A percentile compares a stretch with the other conserved stretches of the same genome.
phyloP scores from a whole-genome alignment of 2,329 filamentous ascomycete species.

The Hypoxylon sp. region DNA sequence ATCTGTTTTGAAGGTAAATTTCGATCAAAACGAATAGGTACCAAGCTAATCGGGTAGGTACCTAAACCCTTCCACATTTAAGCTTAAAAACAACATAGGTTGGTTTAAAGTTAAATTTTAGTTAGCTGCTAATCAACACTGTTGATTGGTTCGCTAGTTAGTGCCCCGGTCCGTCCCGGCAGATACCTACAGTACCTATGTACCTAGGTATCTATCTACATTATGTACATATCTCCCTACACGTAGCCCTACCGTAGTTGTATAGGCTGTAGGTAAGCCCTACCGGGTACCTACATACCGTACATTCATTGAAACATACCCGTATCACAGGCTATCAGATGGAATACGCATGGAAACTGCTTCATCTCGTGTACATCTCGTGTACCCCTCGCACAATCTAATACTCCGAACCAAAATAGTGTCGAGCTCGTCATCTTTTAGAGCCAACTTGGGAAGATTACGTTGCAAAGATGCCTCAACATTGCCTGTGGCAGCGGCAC shows the following conservation, averaged over 20 bases:
- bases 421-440: background rate
- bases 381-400: background rate
- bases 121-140: no score
- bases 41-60: background rate
- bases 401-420: background rate
- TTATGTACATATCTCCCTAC: background rate
- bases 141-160: constrained; percentile 1
- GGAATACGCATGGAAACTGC: background rate
- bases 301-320: background rate
- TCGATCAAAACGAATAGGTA: background rate
- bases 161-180: background rate
- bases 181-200: background rate
- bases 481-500: background rate
- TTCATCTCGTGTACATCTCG: background rate
- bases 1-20: background rate
- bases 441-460: background rate
- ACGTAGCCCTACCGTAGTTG: background rate
- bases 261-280: background rate
- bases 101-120: background rate
- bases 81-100: constrained; percentile 1
- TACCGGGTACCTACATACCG: background rate
- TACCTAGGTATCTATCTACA: background rate
- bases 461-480: background rate
- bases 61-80: background rate
- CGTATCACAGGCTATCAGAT: background rate